Evolutionary conservation across 2,329 filamentous ascomycete genomes (phyloP).

Genomic region (Calonectria pseudoreteaudii): DNA sequence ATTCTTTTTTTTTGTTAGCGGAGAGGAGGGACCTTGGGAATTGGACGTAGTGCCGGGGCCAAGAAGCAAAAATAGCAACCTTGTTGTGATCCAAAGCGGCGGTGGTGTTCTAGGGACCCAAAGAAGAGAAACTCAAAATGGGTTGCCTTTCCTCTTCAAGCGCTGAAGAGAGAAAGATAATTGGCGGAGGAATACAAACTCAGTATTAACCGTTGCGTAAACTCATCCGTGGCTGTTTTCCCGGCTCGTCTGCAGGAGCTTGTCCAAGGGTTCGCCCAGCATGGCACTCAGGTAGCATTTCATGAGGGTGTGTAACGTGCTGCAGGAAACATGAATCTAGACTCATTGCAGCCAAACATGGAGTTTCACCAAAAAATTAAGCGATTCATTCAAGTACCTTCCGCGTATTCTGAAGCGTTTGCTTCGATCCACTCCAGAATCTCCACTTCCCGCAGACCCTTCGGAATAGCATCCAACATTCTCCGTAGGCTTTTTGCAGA

Average conservation of each 20-base stretch:
- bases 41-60: not conserved
- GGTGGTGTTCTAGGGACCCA: not conserved
- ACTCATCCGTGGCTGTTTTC: too few species aligned
- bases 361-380: not conserved
- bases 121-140: not conserved
- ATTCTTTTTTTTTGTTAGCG: too few species aligned
- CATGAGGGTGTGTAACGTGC: not conserved
- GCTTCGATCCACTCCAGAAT: constrained; percentile 31
- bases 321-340: not conserved
- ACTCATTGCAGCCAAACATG: not conserved
- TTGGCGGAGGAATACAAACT: not conserved
- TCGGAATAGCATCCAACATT: constrained; percentile 22
- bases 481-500: constrained; percentile 4
- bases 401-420: not conserved
- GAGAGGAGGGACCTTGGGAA: not conserved
- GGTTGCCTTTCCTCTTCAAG: not conserved
- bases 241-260: not conserved
- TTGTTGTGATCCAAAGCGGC: not conserved
- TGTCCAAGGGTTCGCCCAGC: not conserved
- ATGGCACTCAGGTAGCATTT: not conserved
- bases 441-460: constrained; percentile 12
- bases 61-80: not conserved
- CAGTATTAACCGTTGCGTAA: not conserved
- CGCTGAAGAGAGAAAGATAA: not conserved
- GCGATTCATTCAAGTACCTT: not conserved